Conservation (phyloP, 2,329 filamentous ascomycete species). For the Fusarium algeriense region DNA sequence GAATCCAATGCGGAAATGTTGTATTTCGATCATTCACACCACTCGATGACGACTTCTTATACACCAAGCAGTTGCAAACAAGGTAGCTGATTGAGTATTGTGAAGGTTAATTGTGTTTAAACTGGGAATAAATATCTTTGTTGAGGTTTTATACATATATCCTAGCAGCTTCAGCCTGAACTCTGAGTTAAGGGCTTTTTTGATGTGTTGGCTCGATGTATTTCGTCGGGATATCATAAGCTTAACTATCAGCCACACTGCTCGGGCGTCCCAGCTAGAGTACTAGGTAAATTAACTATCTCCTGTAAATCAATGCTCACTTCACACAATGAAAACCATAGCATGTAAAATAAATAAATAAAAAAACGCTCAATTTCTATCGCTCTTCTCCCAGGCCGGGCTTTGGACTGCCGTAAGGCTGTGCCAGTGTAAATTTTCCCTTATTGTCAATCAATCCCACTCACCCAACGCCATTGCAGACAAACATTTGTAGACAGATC, state of each 20-base stretch:
- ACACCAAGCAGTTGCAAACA: too few species aligned
- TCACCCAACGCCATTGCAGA: conserved; percentile 23
- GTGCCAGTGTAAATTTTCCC: neutral
- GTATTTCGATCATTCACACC: neutral
- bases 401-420: neutral
- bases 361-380: conserved; percentile 2
- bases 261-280: neutral
- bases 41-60: neutral
- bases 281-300: conserved; percentile 10
- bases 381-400: neutral
- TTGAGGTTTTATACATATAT: too few species aligned
- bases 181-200: too few species aligned
- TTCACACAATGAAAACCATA: neutral
- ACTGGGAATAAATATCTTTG: too few species aligned
- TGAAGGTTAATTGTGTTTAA: too few species aligned
- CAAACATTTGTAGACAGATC: neutral
- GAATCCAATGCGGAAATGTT: neutral
- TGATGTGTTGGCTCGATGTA: too few species aligned
- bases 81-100: too few species aligned
- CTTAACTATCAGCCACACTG: neutral
- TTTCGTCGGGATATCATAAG: too few species aligned
- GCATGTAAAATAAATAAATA: neutral
- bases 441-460: conserved; percentile 1
- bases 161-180: too few species aligned
- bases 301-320: conserved; percentile 11